Evolutionary conservation across 148 eudicot genomes (phyloP).

Genomic region (Cornus suecica): DNA sequence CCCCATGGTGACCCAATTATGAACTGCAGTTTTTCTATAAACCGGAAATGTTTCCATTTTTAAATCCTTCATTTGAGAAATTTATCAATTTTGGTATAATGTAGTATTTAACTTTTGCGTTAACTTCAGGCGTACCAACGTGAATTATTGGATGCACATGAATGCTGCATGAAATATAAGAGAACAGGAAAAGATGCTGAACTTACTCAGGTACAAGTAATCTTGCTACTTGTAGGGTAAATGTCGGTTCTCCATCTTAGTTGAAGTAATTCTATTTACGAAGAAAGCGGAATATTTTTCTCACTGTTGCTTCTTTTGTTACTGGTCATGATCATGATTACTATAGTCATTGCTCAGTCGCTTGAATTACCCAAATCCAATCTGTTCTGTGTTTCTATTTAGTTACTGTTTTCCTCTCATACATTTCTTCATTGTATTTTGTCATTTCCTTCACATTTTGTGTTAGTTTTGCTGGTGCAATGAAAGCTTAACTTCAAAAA

Average conservation of each 20-base stretch:
- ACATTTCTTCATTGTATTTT: too few relatives aligned
- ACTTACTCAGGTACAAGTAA: slow-evolving; percentile 73
- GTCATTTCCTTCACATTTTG: background rate
- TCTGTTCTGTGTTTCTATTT: background rate
- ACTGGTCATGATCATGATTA: background rate
- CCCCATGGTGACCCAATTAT: background rate
- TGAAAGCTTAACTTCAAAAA: background rate
- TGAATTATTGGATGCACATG: slow-evolving; percentile 84
- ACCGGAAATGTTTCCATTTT: background rate
- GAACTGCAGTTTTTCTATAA: background rate
- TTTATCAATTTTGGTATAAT: background rate
- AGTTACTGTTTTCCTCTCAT: background rate
- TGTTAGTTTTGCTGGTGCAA: background rate
- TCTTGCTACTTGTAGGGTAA: background rate
- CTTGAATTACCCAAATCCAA: background rate
- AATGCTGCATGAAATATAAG: slow-evolving; percentile 91
- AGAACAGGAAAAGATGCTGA: slow-evolving; percentile 92
- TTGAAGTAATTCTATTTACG: background rate
- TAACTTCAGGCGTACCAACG: slow-evolving; percentile 72
- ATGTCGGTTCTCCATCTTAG: background rate
- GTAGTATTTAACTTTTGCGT: background rate
- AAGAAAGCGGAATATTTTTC: background rate
- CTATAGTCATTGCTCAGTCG: background rate
- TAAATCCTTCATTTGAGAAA: background rate
- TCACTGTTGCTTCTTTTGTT: background rate